A percentile compares a stretch with the other conserved stretches of the same genome.
These are phyloP conservation scores for Aspergillus sp. DNA, from an alignment of 2,329 filamentous ascomycete species.

Conservation along the genomic window DNA sequence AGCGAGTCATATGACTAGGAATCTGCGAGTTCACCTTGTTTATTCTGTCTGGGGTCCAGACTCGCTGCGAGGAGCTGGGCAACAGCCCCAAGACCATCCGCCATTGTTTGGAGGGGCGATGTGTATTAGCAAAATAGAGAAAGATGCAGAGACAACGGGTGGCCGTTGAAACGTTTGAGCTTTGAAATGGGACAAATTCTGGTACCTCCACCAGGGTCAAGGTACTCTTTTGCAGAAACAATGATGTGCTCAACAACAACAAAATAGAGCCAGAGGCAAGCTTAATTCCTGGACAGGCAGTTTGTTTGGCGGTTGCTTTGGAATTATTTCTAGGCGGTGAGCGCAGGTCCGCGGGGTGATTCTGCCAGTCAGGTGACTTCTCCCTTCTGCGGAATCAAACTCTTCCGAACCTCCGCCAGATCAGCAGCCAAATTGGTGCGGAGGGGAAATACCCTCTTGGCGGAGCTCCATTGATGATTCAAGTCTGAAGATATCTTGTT, in stretches of 20 bases:
- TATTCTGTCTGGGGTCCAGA: constrained; percentile 81
- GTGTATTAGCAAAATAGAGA: background rate
- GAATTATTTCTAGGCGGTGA: constrained; percentile 28
- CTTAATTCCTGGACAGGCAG: constrained; percentile 31
- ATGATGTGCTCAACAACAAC: background rate
- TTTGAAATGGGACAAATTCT: constrained; percentile 2
- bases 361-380: constrained; percentile 27
- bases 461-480: constrained; percentile 10
- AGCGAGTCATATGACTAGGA: background rate
- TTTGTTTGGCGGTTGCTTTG: constrained; percentile 33
- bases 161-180: background rate
- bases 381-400: constrained; percentile 16
- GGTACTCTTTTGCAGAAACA: constrained; percentile 5
- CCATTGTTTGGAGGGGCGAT: constrained; percentile 49
- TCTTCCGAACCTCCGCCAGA: constrained; percentile 20
- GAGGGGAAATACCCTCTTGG: background rate
- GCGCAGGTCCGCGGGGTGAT: constrained; percentile 20
- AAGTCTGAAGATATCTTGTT: constrained; percentile 15
- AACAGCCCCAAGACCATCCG: constrained; percentile 61
- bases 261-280: constrained; percentile 18
- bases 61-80: constrained; percentile 87
- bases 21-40: constrained; percentile 66
- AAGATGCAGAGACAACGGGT: background rate
- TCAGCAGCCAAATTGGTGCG: constrained; percentile 17
- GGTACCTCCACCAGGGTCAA: background rate